A percentile compares a stretch with the other conserved stretches of the same genome.
phyloP scores from a whole-genome alignment of 345 rosid genomes.

The Eucalyptus cloeziana region DNA sequence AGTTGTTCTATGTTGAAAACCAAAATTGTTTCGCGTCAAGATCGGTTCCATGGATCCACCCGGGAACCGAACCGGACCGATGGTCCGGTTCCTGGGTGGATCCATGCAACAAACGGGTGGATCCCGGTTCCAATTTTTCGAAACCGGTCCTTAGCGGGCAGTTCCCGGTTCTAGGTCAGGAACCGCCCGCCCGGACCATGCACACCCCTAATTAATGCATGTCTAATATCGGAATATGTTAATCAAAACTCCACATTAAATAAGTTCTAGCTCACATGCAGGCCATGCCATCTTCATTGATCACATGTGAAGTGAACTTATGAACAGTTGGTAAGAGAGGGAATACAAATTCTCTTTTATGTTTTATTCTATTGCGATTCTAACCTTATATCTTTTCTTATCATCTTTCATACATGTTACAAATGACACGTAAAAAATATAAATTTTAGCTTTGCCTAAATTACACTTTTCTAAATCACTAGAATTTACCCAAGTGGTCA shows the following conservation, averaged over 20 bases:
- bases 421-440: fast-evolving
- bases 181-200: too few species aligned
- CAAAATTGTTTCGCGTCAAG: too few species aligned
- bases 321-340: neutral
- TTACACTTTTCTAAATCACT: neutral
- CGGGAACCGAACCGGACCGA: too few species aligned
- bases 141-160: too few species aligned
- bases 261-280: neutral
- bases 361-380: neutral
- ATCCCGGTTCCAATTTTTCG: too few species aligned
- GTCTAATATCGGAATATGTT: neutral
- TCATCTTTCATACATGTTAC: neutral
- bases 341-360: neutral
- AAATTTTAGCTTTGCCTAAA: neutral
- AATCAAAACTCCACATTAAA: neutral
- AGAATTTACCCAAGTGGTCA: fast-evolving
- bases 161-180: too few species aligned
- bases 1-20: too few species aligned
- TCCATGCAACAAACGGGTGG: too few species aligned
- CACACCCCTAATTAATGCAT: too few species aligned
- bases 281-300: neutral
- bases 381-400: neutral
- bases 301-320: neutral
- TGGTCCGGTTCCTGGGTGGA: too few species aligned
- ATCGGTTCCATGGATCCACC: too few species aligned